Percentiles rank a stretch among this genome's conserved stretches.
phyloP scores from a whole-genome alignment of 1,284 basidiomycete genomes.

The Fistulina hepatica region DNA sequence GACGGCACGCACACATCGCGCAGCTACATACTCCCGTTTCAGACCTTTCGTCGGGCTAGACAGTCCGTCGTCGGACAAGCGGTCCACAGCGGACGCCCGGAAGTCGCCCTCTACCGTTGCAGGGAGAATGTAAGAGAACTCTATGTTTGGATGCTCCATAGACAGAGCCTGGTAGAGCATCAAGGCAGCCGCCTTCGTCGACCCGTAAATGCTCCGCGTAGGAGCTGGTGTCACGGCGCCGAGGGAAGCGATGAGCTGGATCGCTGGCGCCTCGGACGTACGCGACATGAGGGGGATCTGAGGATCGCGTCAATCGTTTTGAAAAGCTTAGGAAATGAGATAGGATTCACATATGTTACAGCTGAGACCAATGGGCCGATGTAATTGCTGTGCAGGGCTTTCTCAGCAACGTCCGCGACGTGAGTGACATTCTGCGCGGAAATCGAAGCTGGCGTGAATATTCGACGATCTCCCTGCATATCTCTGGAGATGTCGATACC shows the following conservation, averaged over 20 bases:
- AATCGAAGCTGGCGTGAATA: too few species aligned
- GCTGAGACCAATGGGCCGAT: conserved; percentile 54
- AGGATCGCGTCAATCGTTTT: conserved; percentile 3
- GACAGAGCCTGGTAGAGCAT: conserved; percentile 70
- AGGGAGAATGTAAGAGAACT: conserved; percentile 49
- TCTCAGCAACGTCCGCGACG: conserved; percentile 40
- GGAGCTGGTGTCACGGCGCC: conserved; percentile 79
- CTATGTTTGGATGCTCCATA: conserved; percentile 63
- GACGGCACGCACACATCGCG: conserved; percentile 44
- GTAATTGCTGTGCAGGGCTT: conserved; percentile 53
- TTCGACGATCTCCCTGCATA: conserved; percentile 37
- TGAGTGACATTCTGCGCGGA: too few species aligned
- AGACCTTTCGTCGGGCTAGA: conserved; percentile 41
- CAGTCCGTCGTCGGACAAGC: conserved; percentile 50
- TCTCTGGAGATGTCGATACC: conserved; percentile 37
- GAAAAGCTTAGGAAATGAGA: conserved; percentile 9
- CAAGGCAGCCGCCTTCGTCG: conserved; percentile 76
- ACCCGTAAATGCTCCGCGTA: conserved; percentile 75
- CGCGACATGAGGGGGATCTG: conserved; percentile 71
- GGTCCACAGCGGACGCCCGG: conserved; percentile 66
- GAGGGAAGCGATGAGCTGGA: conserved; percentile 73
- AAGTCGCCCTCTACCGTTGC: conserved; percentile 69
- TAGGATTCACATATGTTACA: conserved; percentile 49
- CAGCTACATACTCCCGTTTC: conserved; percentile 44
- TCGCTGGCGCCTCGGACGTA: conserved; percentile 60